Conservation (phyloP, 2,329 filamentous ascomycete genomes). For the Diplocarpon mali region DNA sequence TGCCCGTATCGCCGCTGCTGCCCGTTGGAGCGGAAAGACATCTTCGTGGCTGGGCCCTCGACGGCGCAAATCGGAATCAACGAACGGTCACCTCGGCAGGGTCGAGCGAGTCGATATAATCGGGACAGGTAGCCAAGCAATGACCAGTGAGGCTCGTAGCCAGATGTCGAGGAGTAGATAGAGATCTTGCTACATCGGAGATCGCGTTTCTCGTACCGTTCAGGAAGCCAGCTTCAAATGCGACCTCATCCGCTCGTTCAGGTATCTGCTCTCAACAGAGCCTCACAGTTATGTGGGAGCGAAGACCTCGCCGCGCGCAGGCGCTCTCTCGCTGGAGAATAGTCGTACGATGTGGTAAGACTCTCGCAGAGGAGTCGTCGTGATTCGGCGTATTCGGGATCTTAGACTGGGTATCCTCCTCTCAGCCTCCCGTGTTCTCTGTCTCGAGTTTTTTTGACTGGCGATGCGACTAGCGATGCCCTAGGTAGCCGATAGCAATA, state of each 20-base stretch:
- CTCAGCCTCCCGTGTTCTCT: not conserved
- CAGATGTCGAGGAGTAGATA: constrained; percentile 9
- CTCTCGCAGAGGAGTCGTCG: not conserved
- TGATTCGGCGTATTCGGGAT: not conserved
- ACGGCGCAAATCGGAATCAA: constrained; percentile 7
- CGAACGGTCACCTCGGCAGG: not conserved
- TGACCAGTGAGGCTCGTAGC: constrained; percentile 12
- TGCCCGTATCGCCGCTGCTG: constrained; percentile 55
- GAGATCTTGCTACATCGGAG: constrained; percentile 16
- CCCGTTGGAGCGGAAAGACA: constrained; percentile 52
- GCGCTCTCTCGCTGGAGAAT: not conserved
- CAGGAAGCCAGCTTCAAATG: constrained; percentile 9
- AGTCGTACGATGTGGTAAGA: not conserved
- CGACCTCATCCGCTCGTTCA: constrained; percentile 15
- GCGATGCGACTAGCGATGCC: not conserved
- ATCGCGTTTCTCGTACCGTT: constrained; percentile 10
- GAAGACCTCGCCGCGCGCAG: not conserved
- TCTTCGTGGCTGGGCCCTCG: constrained; percentile 24
- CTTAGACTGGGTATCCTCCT: not conserved
- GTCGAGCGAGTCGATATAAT: constrained; percentile 2
- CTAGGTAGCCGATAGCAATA: not conserved
- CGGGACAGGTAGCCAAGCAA: constrained; percentile 5
- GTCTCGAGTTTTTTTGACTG: not conserved
- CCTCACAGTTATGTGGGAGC: not conserved
- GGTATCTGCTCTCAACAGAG: constrained; percentile 5